Evolutionary conservation across 2,329 filamentous ascomycete species (phyloP).

Genomic region (Aspergillus fijiensis): DNA sequence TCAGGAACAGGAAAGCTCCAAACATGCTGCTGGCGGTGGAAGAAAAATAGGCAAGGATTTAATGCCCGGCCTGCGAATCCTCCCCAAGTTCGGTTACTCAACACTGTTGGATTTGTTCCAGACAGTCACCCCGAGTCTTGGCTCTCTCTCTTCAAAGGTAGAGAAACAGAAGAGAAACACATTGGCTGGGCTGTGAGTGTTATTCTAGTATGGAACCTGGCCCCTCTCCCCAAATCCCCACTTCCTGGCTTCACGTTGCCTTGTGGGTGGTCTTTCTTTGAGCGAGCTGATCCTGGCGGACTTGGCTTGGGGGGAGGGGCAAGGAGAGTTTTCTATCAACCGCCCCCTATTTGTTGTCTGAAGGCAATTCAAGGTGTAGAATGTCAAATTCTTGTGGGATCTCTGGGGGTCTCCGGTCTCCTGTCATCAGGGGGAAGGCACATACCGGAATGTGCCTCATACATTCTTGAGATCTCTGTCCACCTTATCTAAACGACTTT

Average conservation of each 20-base stretch:
- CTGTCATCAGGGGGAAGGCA: neutral
- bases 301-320: conserved; percentile 1
- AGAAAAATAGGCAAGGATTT: conserved; percentile 6
- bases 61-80: neutral
- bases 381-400: neutral
- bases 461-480: neutral
- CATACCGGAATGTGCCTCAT: neutral
- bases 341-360: conserved; percentile 1
- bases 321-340: neutral
- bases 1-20: conserved; percentile 30
- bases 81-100: neutral
- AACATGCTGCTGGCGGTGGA: conserved; percentile 11
- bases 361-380: neutral
- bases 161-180: neutral
- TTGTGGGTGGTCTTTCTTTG: conserved; percentile 4
- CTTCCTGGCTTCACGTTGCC: conserved; percentile 13
- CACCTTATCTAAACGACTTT: neutral
- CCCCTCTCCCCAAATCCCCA: neutral
- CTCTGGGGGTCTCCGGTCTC: neutral
- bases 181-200: neutral
- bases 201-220: neutral
- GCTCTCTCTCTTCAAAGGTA: neutral
- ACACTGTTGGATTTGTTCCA: conserved; percentile 10
- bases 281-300: conserved; percentile 3
- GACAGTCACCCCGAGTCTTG: neutral